Conservation (phyloP, 345 rosid species). For the Angophora floribunda region DNA sequence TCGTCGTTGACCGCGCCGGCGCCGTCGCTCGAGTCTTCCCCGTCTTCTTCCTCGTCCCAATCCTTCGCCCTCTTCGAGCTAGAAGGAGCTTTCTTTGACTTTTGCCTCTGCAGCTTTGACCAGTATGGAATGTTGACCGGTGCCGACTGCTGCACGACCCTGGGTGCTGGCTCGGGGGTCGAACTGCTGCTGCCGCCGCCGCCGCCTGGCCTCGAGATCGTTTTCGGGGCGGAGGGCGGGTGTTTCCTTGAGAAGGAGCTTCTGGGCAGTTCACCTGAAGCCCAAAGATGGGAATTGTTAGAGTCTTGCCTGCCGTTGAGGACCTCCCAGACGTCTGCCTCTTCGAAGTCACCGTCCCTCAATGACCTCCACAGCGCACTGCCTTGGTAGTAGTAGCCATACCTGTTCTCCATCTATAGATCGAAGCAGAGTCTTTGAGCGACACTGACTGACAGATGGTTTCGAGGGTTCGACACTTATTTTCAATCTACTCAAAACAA, state of each 20-base stretch:
- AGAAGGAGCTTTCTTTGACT: conserved; percentile 17
- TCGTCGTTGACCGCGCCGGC: background rate
- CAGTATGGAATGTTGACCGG: conserved; percentile 70
- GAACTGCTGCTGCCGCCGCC: conserved; percentile 1
- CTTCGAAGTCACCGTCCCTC: conserved; percentile 30
- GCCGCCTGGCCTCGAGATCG: conserved; percentile 28
- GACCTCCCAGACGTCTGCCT: conserved; percentile 33
- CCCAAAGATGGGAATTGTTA: background rate
- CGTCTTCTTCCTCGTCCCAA: background rate
- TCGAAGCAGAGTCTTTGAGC: background rate
- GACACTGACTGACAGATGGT: background rate
- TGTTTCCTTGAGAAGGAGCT: conserved; percentile 10
- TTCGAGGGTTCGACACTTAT: background rate
- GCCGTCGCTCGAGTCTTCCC: background rate
- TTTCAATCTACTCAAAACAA: background rate
- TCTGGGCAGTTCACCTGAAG: conserved; percentile 7
- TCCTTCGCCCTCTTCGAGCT: background rate
- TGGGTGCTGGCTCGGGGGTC: background rate
- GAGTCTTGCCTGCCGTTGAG: conserved; percentile 20
- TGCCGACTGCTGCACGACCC: conserved; percentile 41
- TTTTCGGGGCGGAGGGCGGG: conserved; percentile 34
- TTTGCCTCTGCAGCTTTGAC: conserved; percentile 33
- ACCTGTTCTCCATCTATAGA: conserved; percentile 7
- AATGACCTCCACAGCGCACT: conserved; percentile 19
- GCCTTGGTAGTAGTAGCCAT: conserved; percentile 3